Evolutionary conservation across 768 basidiomycete genomes (phyloP).

Genomic region (Psilocybe sp.): DNA sequence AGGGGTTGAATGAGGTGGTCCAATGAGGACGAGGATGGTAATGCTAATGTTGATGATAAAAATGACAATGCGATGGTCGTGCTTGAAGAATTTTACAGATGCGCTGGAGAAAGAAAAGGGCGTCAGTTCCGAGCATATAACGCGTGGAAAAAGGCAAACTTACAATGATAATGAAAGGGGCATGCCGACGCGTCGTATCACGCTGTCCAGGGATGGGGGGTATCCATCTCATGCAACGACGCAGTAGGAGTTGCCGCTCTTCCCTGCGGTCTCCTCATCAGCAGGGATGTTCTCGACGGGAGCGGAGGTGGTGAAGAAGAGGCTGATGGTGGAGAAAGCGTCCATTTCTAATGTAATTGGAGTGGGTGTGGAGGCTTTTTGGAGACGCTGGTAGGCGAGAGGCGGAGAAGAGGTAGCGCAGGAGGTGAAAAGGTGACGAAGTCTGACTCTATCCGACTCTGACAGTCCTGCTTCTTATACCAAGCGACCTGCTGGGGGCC

Average conservation of each 20-base stretch:
- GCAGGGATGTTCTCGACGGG: conserved; percentile 15
- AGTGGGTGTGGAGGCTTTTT: conserved; percentile 6
- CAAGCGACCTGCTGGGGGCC: too few species aligned
- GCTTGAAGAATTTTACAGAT: conserved; percentile 9
- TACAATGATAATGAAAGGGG: conserved; percentile 16
- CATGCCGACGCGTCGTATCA: conserved; percentile 9
- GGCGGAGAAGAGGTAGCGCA: background rate
- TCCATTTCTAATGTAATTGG: conserved; percentile 16
- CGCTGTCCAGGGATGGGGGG: conserved; percentile 11
- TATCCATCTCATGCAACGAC: conserved; percentile 21
- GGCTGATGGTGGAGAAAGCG: conserved; percentile 22
- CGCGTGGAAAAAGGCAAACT: background rate
- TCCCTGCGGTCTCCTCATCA: conserved; percentile 14
- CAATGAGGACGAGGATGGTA: conserved; percentile 5
- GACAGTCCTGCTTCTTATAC: conserved; percentile 3
- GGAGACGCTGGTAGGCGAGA: conserved; percentile 1
- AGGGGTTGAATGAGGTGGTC: background rate
- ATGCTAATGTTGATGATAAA: conserved; percentile 2
- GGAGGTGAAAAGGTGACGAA: background rate
- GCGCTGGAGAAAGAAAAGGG: background rate
- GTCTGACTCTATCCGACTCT: background rate
- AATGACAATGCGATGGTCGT: conserved; percentile 7
- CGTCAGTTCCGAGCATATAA: background rate
- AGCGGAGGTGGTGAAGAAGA: conserved; percentile 16
- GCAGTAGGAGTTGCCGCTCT: conserved; percentile 16